These are phyloP conservation scores for Blumeriella jaapii DNA, from an alignment of 2,329 filamentous ascomycete species.

Conservation along the genomic window DNA sequence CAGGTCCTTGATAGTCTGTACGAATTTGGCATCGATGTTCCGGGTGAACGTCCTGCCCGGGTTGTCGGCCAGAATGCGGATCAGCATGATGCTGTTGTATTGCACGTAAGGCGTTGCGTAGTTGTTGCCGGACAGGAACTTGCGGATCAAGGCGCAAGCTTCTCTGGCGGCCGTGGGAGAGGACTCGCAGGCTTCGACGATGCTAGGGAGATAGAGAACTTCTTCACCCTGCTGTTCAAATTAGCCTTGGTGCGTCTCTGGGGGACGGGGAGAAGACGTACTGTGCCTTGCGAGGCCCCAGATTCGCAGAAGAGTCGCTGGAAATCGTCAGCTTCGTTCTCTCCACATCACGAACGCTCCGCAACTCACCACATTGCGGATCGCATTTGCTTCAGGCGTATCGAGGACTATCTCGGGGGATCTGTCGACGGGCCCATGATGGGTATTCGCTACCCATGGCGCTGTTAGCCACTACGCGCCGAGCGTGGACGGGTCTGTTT, in stretches of 20 bases:
- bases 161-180: conserved; percentile 76
- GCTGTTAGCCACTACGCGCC: background rate
- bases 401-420: conserved; percentile 32
- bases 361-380: conserved; percentile 51
- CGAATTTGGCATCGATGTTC: conserved; percentile 78
- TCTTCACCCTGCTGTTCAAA: conserved; percentile 56
- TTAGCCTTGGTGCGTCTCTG: background rate
- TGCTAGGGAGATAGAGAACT: conserved; percentile 81
- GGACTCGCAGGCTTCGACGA: conserved; percentile 91
- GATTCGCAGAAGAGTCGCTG: conserved; percentile 77
- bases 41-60: conserved; percentile 84
- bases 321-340: conserved; percentile 7
- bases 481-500: conserved; percentile 1
- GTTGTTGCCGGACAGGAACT: conserved; percentile 67
- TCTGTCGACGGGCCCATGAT: conserved; percentile 8
- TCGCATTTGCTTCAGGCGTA: conserved; percentile 55
- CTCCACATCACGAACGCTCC: background rate
- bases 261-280: conserved; percentile 28
- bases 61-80: conserved; percentile 86
- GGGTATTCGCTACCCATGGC: conserved; percentile 8
- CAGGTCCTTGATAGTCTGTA: conserved; percentile 62
- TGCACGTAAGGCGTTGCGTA: conserved; percentile 57
- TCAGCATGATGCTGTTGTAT: conserved; percentile 93
- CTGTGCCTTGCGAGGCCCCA: conserved; percentile 44
- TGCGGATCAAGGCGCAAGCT: conserved; percentile 69